These are phyloP conservation scores for Mycena crocata DNA, from an alignment of 768 basidiomycete species.

Conservation along the genomic window DNA sequence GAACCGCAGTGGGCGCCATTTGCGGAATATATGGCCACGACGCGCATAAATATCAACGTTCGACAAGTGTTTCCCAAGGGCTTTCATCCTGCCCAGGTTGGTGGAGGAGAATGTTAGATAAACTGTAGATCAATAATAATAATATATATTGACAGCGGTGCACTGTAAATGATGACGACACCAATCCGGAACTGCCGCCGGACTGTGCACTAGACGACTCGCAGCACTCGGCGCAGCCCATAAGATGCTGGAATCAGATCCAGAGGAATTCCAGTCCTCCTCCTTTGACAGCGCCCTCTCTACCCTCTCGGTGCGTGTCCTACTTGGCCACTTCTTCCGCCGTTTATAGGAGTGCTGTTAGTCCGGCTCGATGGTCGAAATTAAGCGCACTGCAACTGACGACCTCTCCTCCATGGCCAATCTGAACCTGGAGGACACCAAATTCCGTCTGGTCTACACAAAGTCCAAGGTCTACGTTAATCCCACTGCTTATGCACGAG, in stretches of 20 bases:
- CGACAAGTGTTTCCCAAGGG: slow-evolving; percentile 88
- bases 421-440: slow-evolving; percentile 61
- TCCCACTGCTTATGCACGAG: slow-evolving; percentile 90
- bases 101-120: not conserved
- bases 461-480: slow-evolving; percentile 97
- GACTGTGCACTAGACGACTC: slow-evolving; percentile 4
- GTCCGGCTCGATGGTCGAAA: slow-evolving; percentile 82
- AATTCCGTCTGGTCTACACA: slow-evolving; percentile 83
- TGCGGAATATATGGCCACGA: slow-evolving; percentile 69
- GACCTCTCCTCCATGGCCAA: slow-evolving; percentile 36
- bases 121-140: not conserved
- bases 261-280: slow-evolving; percentile 41
- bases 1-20: slow-evolving; percentile 69
- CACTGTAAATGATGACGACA: not conserved
- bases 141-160: no score
- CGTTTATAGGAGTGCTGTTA: slow-evolving; percentile 37
- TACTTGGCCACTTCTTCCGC: slow-evolving; percentile 10
- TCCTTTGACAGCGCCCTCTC: slow-evolving; percentile 61
- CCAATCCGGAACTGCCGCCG: not conserved
- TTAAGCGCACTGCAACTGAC: slow-evolving; percentile 63
- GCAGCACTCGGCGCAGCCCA: slow-evolving; percentile 29
- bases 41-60: slow-evolving; percentile 92
- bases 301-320: slow-evolving; percentile 56
- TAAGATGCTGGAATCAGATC: slow-evolving; percentile 26
- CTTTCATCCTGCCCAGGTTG: slow-evolving; percentile 52